These are phyloP conservation scores for Mycena filopes DNA, from an alignment of 768 basidiomycete genomes.

Conservation along the genomic window DNA sequence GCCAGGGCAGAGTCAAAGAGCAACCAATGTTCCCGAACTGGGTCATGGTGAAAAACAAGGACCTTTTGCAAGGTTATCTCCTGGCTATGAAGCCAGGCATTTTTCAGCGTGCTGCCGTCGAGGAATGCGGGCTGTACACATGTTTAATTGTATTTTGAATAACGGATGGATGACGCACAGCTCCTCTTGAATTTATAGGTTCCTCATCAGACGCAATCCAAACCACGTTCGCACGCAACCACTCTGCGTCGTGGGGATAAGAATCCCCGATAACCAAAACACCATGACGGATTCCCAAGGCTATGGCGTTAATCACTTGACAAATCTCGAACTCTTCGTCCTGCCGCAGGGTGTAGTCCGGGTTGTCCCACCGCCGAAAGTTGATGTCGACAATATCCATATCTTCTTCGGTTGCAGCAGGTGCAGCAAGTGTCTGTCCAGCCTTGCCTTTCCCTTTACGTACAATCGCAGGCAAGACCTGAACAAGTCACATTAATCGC, in stretches of 20 bases:
- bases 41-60: conserved; percentile 3
- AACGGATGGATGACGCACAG: neutral
- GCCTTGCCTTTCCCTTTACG: too few relatives aligned
- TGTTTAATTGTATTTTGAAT: neutral
- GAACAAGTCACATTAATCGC: too few relatives aligned
- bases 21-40: conserved; percentile 5
- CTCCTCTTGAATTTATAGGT: conserved; percentile 2
- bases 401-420: neutral
- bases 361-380: neutral
- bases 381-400: conserved; percentile 9
- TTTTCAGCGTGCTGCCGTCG: neutral
- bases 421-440: neutral
- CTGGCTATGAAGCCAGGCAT: conserved; percentile 6
- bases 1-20: neutral
- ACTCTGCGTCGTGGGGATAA: neutral
- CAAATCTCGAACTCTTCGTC: conserved; percentile 5
- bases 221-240: neutral
- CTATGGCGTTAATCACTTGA: neutral
- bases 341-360: neutral
- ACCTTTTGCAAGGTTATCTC: neutral
- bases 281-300: neutral
- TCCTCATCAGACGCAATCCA: conserved; percentile 3
- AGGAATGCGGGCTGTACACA: conserved; percentile 3
- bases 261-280: neutral
- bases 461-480: too few relatives aligned